phyloP scores from a whole-genome alignment of 495 filamentous ascomycete genomes.

The Xylona heveae region DNA sequence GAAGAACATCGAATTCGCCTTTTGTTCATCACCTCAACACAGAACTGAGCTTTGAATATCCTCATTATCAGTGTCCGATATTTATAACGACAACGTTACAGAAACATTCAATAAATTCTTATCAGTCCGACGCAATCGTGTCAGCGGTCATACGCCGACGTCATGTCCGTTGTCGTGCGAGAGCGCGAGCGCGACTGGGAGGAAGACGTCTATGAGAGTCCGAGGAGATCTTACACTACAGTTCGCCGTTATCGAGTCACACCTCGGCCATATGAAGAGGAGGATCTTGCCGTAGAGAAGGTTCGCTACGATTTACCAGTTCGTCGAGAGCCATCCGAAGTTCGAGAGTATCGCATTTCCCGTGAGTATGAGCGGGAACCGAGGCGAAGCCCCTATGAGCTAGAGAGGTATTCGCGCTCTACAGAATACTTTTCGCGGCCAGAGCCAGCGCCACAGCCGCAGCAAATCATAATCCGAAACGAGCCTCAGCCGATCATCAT shows the following conservation, averaged over 20 bases:
- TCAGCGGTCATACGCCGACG: too few species aligned
- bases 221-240: slow-evolving; percentile 14
- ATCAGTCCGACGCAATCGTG: too few species aligned
- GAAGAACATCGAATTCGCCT: too few species aligned
- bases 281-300: slow-evolving; percentile 21
- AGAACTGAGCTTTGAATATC: too few species aligned
- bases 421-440: slow-evolving; percentile 43
- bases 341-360: background rate
- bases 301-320: background rate
- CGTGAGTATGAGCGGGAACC: slow-evolving; percentile 16
- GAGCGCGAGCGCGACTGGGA: slow-evolving; percentile 3
- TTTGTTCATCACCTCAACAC: too few species aligned
- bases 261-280: slow-evolving; percentile 17
- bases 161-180: too few species aligned
- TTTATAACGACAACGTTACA: too few species aligned
- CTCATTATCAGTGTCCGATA: too few species aligned
- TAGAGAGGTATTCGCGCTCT: slow-evolving; percentile 32
- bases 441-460: slow-evolving; percentile 28
- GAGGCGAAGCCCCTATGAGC: slow-evolving; percentile 22
- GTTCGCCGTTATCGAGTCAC: slow-evolving; percentile 33
- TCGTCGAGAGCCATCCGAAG: background rate
- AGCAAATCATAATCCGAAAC: slow-evolving; percentile 47
- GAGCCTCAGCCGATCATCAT: slow-evolving; percentile 47
- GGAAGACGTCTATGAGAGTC: background rate
- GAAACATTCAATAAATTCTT: too few species aligned